Evolutionary conservation across 2,329 filamentous ascomycete genomes (phyloP).

Genomic region (Trichoderma simmonsii): DNA sequence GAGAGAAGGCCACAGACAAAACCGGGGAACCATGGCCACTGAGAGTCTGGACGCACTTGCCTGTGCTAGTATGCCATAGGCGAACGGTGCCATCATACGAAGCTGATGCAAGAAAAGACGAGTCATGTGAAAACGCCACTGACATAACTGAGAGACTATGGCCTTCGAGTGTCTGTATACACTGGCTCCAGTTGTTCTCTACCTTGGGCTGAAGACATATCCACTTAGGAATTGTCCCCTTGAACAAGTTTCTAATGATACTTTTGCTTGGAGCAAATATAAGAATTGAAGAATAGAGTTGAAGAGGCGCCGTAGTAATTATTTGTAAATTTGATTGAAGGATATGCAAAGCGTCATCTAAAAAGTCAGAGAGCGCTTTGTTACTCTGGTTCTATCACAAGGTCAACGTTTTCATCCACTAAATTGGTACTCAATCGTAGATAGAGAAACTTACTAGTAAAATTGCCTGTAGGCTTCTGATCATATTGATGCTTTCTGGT

Average conservation of each 20-base stretch:
- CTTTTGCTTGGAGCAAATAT: neutral
- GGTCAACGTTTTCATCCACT: too few relatives aligned
- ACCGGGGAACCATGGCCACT: too few relatives aligned
- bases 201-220: neutral
- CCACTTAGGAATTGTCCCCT: neutral
- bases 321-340: neutral
- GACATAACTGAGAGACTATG: neutral
- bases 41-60: too few relatives aligned
- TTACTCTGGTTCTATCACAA: too few relatives aligned
- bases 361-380: neutral
- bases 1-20: neutral
- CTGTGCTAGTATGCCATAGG: too few relatives aligned
- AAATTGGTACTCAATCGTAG: too few relatives aligned
- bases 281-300: neutral
- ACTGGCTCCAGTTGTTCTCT: neutral
- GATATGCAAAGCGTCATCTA: neutral
- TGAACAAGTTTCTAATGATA: neutral
- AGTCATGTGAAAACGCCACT: too few relatives aligned
- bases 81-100: neutral
- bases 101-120: neutral
- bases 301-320: neutral
- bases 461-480: neutral
- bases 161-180: neutral
- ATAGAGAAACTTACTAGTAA: neutral
- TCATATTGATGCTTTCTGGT: constrained; percentile 7